A percentile compares a stretch with the other conserved stretches of the same genome.
These are phyloP conservation scores for Capniomyces stellatus DNA, from an alignment of 371 early-diverging fungal genomes.

Conservation along the genomic window DNA sequence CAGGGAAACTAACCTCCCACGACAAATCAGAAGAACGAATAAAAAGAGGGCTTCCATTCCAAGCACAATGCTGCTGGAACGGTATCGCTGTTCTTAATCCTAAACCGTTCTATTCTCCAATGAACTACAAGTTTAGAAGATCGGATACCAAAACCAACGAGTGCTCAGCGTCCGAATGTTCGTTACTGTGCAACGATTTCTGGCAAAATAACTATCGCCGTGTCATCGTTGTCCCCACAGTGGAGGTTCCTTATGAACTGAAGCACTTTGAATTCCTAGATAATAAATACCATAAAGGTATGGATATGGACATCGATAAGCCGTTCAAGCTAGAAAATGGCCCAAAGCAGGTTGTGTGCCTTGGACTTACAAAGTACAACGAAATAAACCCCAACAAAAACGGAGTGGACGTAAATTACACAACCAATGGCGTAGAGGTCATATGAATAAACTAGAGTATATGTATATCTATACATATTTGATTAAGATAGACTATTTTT, in stretches of 20 bases:
- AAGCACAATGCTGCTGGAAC: constrained; percentile 35
- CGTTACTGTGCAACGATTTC: constrained; percentile 29
- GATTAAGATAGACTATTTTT: too few relatives aligned
- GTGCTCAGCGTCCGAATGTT: constrained; percentile 29
- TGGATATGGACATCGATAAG: not conserved
- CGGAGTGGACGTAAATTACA: not conserved
- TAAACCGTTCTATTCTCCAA: constrained; percentile 8
- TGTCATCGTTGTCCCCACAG: constrained; percentile 20
- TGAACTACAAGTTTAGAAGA: constrained; percentile 17
- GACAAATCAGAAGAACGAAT: not conserved
- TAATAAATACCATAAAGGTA: too few relatives aligned
- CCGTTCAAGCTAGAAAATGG: not conserved
- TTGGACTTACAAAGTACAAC: not conserved
- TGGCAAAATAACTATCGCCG: constrained; percentile 18
- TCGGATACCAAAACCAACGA: constrained; percentile 10
- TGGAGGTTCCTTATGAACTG: constrained; percentile 23
- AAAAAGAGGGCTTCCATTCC: constrained; percentile 15
- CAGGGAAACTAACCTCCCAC: not conserved
- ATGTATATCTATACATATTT: too few relatives aligned
- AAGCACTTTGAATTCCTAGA: not conserved
- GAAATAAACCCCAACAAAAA: not conserved
- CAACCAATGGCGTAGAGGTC: too few relatives aligned
- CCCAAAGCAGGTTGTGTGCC: not conserved
- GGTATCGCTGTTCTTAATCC: constrained; percentile 26
- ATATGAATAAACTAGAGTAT: too few relatives aligned